These are phyloP conservation scores for Canariomyces notabilis DNA, from an alignment of 2,329 filamentous ascomycete species.

Conservation along the genomic window DNA sequence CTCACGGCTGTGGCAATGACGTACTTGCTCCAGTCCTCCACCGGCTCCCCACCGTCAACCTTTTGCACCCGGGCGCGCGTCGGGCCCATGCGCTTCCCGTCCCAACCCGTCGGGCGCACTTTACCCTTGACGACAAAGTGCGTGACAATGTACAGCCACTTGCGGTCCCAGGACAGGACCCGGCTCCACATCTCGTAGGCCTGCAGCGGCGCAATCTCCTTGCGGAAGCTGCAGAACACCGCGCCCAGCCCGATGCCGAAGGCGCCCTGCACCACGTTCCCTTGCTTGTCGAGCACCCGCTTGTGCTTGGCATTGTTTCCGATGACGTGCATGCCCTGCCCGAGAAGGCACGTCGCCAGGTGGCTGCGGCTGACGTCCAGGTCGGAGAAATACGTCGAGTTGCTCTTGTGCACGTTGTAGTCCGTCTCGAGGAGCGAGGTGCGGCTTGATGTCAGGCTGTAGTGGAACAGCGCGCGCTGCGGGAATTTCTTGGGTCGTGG, in stretches of 20 bases:
- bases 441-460: conserved; percentile 29
- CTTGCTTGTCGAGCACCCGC: conserved; percentile 48
- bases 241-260: conserved; percentile 66
- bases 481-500: conserved; percentile 24
- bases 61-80: conserved; percentile 12
- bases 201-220: conserved; percentile 65
- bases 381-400: conserved; percentile 76
- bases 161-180: conserved; percentile 70
- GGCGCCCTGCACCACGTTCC: conserved; percentile 45
- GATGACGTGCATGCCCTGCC: conserved; percentile 50
- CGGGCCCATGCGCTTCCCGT: conserved; percentile 40
- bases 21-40: conserved; percentile 51
- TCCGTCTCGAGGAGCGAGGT: conserved; percentile 34
- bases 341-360: conserved; percentile 65
- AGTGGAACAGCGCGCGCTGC: conserved; percentile 34
- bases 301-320: conserved; percentile 44
- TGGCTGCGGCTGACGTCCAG: conserved; percentile 80
- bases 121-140: conserved; percentile 64
- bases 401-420: conserved; percentile 39
- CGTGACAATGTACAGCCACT: conserved; percentile 74
- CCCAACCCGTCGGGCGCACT: conserved; percentile 51
- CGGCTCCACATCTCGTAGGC: conserved; percentile 69
- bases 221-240: conserved; percentile 68
- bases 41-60: conserved; percentile 24
- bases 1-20: conserved; percentile 67